phyloP scores from a whole-genome alignment of 2,329 filamentous ascomycete genomes.

The Plenodomus tracheiphilus region DNA sequence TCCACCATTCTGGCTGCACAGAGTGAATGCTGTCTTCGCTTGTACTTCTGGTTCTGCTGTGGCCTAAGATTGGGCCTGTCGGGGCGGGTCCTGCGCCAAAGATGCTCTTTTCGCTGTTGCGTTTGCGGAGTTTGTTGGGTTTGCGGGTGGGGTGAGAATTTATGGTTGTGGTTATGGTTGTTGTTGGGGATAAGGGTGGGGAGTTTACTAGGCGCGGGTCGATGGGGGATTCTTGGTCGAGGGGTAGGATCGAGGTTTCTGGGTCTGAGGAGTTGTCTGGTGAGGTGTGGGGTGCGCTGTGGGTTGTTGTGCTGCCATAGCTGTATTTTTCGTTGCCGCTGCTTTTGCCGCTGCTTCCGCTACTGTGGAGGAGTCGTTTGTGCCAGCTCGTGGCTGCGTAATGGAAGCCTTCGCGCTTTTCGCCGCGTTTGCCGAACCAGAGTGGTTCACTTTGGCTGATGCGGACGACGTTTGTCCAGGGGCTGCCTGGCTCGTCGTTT shows the following conservation, averaged over 20 bases:
- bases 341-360: slow-evolving; percentile 15
- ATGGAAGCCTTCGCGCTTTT: slow-evolving; percentile 53
- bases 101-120: slow-evolving; percentile 8
- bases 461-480: slow-evolving; percentile 53
- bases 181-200: slow-evolving; percentile 4
- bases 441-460: slow-evolving; percentile 57
- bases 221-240: slow-evolving; percentile 10
- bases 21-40: slow-evolving; percentile 1
- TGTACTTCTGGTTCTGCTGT: slow-evolving; percentile 5
- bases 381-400: slow-evolving; percentile 45
- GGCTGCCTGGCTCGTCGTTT: slow-evolving; percentile 54
- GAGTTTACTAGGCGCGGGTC: slow-evolving; percentile 7
- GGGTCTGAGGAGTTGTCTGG: slow-evolving; percentile 4
- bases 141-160: not conserved
- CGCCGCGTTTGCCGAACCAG: slow-evolving; percentile 60
- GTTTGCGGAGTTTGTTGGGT: slow-evolving; percentile 8
- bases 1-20: slow-evolving; percentile 8
- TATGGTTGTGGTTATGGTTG: slow-evolving; percentile 11
- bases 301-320: slow-evolving; percentile 2
- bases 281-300: not conserved
- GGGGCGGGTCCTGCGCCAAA: not conserved
- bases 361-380: slow-evolving; percentile 17
- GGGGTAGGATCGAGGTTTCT: not conserved
- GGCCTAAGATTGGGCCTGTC: not conserved
- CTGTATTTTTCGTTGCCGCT: slow-evolving; percentile 13